Evolutionary conservation across 345 rosid genomes (phyloP), one percentile per base, ranked within the genome.

Genomic region (Cardamine resedifolia): DNA sequence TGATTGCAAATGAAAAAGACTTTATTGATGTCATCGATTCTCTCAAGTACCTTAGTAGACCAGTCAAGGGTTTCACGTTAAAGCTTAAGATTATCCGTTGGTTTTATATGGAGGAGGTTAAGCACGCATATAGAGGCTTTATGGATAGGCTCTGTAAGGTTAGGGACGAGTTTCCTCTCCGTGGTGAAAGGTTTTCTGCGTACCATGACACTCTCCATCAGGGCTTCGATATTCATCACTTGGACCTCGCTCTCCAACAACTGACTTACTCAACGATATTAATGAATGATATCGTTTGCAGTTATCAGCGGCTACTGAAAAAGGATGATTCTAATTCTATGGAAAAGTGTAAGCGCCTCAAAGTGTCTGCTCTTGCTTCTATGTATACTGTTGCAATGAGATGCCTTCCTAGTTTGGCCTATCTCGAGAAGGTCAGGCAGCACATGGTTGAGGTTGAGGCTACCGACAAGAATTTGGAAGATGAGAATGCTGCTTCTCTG

Each of bases 241-340:
- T 41, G 47, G 18, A 0, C 47, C 47, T 41, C 18, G 47, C 47
- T 15, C 6, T 48, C 14, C 1, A 10, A 19, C 52, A 48, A 20
- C 14, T 48, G 26, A 0, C 0, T 19, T 9, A 3, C 9, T 28
- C 55, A 49, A 21, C 7, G n/a, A 2, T 0, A 47, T 19, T 47
- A 24, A 1, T 47, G 1, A 0, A 0, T 5, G 10, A 1, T 3
- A 47, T 21, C 7, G 2, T 6, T 20, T 7, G 0, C 2, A 0
- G 3, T 14, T 38, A 7, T 38, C 4, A 3, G 11, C 4, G 4
- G 19, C 48, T 38, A 14, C 64, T 59, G 48, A 59, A 14, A 7
- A 7, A 36, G 18, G 31, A 14, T 59, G 33, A 38, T 38, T 59
- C 49, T 23, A 20, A 21, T 59, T 59, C 65, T 4, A 4, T 23